Evolutionary conservation across 306 rosid genomes (phyloP), one percentile per base, ranked within the genome.

Genomic region (Psophocarpus tetragonolobus): DNA sequence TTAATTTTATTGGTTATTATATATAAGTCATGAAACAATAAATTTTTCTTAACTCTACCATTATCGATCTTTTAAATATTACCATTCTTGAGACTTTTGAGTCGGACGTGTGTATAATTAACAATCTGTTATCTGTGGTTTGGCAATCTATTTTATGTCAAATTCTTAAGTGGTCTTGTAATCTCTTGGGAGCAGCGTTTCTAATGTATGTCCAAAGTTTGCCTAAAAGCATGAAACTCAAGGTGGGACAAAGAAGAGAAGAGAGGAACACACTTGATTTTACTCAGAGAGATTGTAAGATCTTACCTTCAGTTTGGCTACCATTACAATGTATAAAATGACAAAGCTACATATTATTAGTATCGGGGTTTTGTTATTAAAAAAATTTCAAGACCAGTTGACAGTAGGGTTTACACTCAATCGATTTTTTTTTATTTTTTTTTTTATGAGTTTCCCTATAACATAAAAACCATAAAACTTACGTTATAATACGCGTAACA

Each of bases 301-400:
- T 54, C 63, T 71, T 60, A 2, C 29, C 51, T 39, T 27, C 44
- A 64, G 56, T 42, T 14, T 27, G 30, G 42, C 48, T 41, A 48
- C 10, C 26, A 61, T 57, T 63, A n/a, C 15, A 41, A 42, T 1
- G 24, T 58, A 45, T 15, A 74, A 75, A 42, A 3, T 8, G 45
- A n/a, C 54, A 54, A 10, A 20, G 14, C 21, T 15, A 14, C 61
- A n/a, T n/a, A n/a, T n/a, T n/a, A n/a, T 33, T 61, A 33, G 15
- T 13, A 8, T 33, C 14, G 12, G 72, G 57, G 38, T 20, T 51
- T 77, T 39, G 32, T 77, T 77, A 72, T 71, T 64, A 17, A 24
- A 71, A 39, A 42, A 51, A 0, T 53, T 32, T 62, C 18, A 1
- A 42, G 42, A 48, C 76, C 30, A 26, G 15, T 27, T 63, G 15